Base-by-base conservation (phyloP, 1,284 basidiomycete species). In the Trichosporon faecale region DNA sequence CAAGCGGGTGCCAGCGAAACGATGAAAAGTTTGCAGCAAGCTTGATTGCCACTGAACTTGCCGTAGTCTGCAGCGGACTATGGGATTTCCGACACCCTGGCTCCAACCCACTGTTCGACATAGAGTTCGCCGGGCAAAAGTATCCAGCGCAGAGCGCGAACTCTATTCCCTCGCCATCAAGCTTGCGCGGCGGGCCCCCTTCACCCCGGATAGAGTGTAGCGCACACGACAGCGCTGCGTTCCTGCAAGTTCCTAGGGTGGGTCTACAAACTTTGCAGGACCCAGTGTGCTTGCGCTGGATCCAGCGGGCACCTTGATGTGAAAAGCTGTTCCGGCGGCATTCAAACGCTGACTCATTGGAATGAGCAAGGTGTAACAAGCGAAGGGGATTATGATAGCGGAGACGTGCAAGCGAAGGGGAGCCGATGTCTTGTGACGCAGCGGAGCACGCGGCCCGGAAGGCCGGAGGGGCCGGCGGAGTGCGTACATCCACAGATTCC, bases 101-200 rank as follows among this genome's bases (percentile, higher is more conserved):
- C 16, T 3, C 16, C 40, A 7, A 52, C 46, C 46, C 49, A 52
- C 49, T 23, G 2, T 8, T 23, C 6, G 8, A 11, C 11, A n/a
- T 52, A 52, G 49, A 52, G 49, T 52, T 52, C 49, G 49, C 49
- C 49, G 49, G 11, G 49, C 49, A 25, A 52, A 46, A 52, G 49
- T 52, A 52, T 52, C 49, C 49, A 52, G 49, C 49, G 23, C 23
- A 18, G 21, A 52, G 49, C 49, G 11, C 21, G 11, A 52, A 52
- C 49, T 52, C 49, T 52, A 52, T 52, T 8, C 44, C 18, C 49
- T 44, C 18, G 5, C 40, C 18, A 4, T 18, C 18, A 4, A 5
- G 21, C 49, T 52, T 21, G 25, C 49, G 49, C 49, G 49, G 49
- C 49, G n/a, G n/a, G n/a, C 49, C 18, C 5, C 9, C 49, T 23